These are phyloP conservation scores for Apiotrichum montevideense DNA, from an alignment of 1,284 basidiomycete genomes.

Conservation along the genomic window DNA sequence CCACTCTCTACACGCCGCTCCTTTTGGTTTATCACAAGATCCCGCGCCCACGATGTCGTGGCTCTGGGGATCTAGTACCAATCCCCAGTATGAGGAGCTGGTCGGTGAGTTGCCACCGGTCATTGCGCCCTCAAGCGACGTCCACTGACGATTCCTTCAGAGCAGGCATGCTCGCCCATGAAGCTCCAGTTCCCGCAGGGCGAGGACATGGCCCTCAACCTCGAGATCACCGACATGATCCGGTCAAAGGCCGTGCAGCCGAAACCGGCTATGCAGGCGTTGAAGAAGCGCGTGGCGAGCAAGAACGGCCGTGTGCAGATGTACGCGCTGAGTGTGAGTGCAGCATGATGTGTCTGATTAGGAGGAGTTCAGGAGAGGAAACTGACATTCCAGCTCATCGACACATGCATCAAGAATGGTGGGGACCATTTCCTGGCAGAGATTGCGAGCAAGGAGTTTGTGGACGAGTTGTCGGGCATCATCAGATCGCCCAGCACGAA, in stretches of 20 bases:
- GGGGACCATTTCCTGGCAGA: slow-evolving; percentile 85
- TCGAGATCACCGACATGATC: slow-evolving; percentile 96
- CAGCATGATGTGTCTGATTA: not conserved
- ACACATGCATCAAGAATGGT: slow-evolving; percentile 95
- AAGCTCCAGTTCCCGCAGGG: slow-evolving; percentile 48
- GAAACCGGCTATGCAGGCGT: slow-evolving; percentile 78
- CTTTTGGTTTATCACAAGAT: too few species aligned
- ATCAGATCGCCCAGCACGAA: slow-evolving; percentile 54
- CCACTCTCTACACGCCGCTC: too few species aligned
- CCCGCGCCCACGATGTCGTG: slow-evolving; percentile 35
- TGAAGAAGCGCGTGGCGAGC: slow-evolving; percentile 82
- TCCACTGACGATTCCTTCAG: slow-evolving; percentile 14
- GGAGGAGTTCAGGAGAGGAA: too few species aligned
- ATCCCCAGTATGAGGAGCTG: slow-evolving; percentile 45
- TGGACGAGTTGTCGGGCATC: slow-evolving; percentile 60
- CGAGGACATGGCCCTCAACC: slow-evolving; percentile 87
- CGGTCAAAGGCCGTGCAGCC: slow-evolving; percentile 81
- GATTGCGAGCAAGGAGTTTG: slow-evolving; percentile 80
- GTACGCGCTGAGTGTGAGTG: slow-evolving; percentile 70
- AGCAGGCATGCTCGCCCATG: slow-evolving; percentile 47
- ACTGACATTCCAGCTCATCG: slow-evolving; percentile 59
- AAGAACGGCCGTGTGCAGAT: slow-evolving; percentile 96
- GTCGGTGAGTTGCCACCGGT: slow-evolving; percentile 32
- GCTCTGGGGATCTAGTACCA: slow-evolving; percentile 43
- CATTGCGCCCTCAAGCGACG: not conserved